Base-by-base conservation (phyloP, 78 protist genomes). In the Protostelium mycophagum region DNA sequence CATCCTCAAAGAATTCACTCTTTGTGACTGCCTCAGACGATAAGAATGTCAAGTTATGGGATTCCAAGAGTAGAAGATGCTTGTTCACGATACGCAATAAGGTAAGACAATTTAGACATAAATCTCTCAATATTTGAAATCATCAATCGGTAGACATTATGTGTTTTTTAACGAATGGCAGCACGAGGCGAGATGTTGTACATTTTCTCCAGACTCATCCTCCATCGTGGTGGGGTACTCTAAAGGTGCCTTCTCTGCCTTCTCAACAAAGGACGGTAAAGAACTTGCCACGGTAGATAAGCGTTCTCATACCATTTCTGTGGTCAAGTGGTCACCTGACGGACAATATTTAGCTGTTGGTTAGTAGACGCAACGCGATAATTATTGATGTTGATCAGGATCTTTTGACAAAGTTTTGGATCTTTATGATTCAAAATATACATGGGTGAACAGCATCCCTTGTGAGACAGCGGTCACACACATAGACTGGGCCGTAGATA, bases 261-360 rank as follows among this genome's bases (percentile, higher is more conserved):
- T 88, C 86, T 1, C 83, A 38, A 35, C 85, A 38, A 29, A 23
- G 34, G 29, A 37, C 37, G 85, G 37, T 63, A 37, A 34, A 29
- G 63, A 1, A 5, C 37, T 88, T 1, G 0, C 0, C 31, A 1
- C 29, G 0, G 0, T 0, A 35, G 0, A 34, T 25, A 34, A 88
- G 28, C 90, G 90, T 28, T 36, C 36, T 29, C 88, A 63, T 36
- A 73, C 36, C 38, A 84, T 89, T 34, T 73, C 83, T 83, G 92
- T 34, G 10, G 31, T 84, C 1, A 39, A 63, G 37, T 88, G 36
- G 91, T 90, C 93, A 16, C 90, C 93, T 28, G 10, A 38, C 35
- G 91, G 91, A 28, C 0, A 1, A 28, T 35, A 28, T 84, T 85
- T 94, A 0, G 96, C 94, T 31, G 88, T 89, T 0, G 96, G 92